Base-by-base conservation (phyloP, 2,329 filamentous ascomycete species). In the Alternaria gansuensis region DNA sequence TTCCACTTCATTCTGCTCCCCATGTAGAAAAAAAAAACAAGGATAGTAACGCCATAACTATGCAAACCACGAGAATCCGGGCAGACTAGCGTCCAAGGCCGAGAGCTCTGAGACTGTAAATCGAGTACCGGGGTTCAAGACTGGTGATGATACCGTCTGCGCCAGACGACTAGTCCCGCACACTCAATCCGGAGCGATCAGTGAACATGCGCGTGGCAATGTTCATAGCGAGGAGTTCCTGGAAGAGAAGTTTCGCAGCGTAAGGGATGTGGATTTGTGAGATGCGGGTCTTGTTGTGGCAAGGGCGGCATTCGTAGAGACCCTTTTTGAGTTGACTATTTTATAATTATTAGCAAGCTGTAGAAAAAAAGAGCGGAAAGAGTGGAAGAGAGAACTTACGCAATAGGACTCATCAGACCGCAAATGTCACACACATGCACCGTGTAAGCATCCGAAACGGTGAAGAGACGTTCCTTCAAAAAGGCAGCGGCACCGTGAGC, bases 361-460 rank as follows among this genome's bases (percentile, higher is more conserved):
- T 13, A 26, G 9, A 34, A 9, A 11, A 4, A 23, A 21, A 11
- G 0, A 37, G 44, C 37, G 34, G n/a, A n/a, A 7, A 8, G 31
- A 1, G 10, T 26, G 26, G 9, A 5, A 48, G 26, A 36, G n/a
- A 36, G 63, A 63, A 91, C 93, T 87, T 90, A 97, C 91, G 94
- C 95, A 82, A 99, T 95, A 0, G 95, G 95, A 39, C 94, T 99
- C 95, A 99, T 99, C 70, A 99, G 84, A 71, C 95, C 95, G 78
- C 95, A 99, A 73, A 98, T 96, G 80, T 99, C 95, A 82, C 95
- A 99, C 73, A 99, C 90, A 80, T 99, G 95, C 59, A 99, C 95
- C 78, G 93, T 87, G 86, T 98, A 99, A 36, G 95, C 94, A 82
- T 99, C 95, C 52, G 92, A 97, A 50, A 99, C 95, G 77, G 98